phyloP scores from a whole-genome alignment of 148 eudicot genomes.

The Diospyros kaki region DNA sequence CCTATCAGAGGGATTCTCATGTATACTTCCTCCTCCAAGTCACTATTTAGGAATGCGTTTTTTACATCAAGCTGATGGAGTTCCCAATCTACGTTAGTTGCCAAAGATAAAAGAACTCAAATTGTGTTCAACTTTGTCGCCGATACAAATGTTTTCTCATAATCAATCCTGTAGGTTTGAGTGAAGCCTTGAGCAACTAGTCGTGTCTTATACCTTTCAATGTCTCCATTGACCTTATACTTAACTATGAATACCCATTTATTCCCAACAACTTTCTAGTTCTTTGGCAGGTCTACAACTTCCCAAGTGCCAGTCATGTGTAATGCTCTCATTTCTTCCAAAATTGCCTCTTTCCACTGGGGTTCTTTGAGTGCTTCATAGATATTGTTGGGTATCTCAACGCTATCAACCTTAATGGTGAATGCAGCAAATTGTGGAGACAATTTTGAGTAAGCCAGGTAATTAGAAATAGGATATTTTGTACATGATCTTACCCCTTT shows the following conservation, averaged over 20 bases:
- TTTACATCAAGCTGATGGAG: constrained; percentile 6
- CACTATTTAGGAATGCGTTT: constrained; percentile 10
- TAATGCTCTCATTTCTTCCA: neutral
- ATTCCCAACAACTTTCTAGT: neutral
- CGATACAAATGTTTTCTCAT: neutral
- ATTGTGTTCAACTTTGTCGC: neutral
- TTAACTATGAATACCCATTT: constrained; percentile 7
- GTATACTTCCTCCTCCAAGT: constrained; percentile 8
- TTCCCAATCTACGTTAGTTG: neutral
- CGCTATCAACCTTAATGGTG: neutral
- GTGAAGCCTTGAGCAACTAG: constrained; percentile 14
- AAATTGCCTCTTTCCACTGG: neutral
- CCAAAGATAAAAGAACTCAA: neutral
- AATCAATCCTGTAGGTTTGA: neutral
- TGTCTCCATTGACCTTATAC: neutral
- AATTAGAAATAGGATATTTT: neutral
- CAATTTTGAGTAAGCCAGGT: neutral
- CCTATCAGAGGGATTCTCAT: constrained; percentile 11
- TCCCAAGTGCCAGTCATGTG: neutral
- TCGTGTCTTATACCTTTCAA: neutral
- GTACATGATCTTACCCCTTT: neutral
- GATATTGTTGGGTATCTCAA: neutral
- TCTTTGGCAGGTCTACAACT: neutral
- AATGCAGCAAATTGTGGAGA: neutral
- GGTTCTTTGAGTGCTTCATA: neutral